phyloP scores from a whole-genome alignment of 2,329 filamentous ascomycete genomes.

The Pestalotiopsis sp. region DNA sequence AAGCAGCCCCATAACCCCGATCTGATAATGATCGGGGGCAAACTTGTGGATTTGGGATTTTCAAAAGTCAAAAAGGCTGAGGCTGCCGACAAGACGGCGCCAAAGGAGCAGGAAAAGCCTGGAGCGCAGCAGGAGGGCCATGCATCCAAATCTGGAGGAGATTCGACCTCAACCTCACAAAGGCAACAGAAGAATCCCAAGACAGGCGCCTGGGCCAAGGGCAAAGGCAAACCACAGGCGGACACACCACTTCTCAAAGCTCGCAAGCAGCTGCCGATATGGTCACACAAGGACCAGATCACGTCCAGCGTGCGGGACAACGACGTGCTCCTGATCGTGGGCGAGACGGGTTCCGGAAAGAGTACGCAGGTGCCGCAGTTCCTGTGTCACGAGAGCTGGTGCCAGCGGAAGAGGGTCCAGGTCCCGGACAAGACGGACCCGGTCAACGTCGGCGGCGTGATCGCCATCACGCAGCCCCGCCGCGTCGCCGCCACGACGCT shows the following conservation, averaged over 20 bases:
- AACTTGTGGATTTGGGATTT: constrained; percentile 14
- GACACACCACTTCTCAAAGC: constrained; percentile 32
- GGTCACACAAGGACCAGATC: constrained; percentile 72
- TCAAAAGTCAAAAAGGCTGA: constrained; percentile 1
- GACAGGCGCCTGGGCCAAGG: neutral
- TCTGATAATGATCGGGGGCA: constrained; percentile 10
- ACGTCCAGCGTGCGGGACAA: constrained; percentile 66
- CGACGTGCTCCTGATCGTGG: constrained; percentile 76
- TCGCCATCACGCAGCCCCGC: constrained; percentile 92
- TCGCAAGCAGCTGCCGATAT: constrained; percentile 78
- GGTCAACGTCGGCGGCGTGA: constrained; percentile 69
- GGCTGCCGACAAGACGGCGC: neutral
- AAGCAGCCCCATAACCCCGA: constrained; percentile 6
- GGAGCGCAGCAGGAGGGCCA: neutral
- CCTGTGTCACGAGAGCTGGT: constrained; percentile 78
- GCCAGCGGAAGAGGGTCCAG: constrained; percentile 59
- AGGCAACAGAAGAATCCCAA: constrained; percentile 2
- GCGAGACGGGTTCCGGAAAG: constrained; percentile 96
- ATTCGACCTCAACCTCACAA: neutral
- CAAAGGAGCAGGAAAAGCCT: neutral
- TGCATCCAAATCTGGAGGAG: neutral
- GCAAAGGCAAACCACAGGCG: neutral
- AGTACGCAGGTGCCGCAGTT: constrained; percentile 97
- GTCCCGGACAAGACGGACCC: constrained; percentile 43
- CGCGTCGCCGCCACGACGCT: constrained; percentile 92